Evolutionary conservation across 1,139 yeast species (phyloP).

Genomic region (Yamadazyma sp.): DNA sequence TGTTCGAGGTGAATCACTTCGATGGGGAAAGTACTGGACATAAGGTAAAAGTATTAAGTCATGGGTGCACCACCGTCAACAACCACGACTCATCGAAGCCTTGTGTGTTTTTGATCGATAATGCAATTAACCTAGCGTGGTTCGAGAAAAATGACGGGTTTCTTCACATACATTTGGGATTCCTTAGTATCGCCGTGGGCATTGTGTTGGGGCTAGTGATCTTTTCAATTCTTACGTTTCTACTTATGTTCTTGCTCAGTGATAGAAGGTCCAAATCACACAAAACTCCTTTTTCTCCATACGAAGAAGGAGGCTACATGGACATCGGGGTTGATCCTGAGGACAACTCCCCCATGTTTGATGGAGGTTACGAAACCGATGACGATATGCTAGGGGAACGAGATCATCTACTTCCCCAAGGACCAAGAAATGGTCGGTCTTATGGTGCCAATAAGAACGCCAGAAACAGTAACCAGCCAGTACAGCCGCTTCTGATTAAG

Average conservation of each 20-base stretch:
- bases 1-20: conserved; percentile 11
- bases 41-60: conserved; percentile 62
- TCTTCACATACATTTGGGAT: conserved; percentile 61
- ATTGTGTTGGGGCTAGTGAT: conserved; percentile 56
- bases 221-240: conserved; percentile 33
- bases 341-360: conserved; percentile 20
- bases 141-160: conserved; percentile 38
- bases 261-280: conserved; percentile 12
- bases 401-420: conserved; percentile 31
- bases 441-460: neutral
- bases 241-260: conserved; percentile 30
- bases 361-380: conserved; percentile 49
- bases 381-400: conserved; percentile 37
- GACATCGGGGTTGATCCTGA: conserved; percentile 35
- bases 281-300: conserved; percentile 8
- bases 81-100: conserved; percentile 23
- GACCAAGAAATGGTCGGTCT: conserved; percentile 4
- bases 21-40: conserved; percentile 47
- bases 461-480: neutral
- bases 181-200: conserved; percentile 67
- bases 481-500: conserved; percentile 15
- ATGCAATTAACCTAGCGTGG: conserved; percentile 62
- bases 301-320: conserved; percentile 33
- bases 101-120: conserved; percentile 72
- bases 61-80: conserved; percentile 61